A percentile compares a stretch with the other conserved stretches of the same genome.
Evolutionary conservation across 257 asterid genomes (phyloP).

Genomic region (Linaria vulgaris): DNA sequence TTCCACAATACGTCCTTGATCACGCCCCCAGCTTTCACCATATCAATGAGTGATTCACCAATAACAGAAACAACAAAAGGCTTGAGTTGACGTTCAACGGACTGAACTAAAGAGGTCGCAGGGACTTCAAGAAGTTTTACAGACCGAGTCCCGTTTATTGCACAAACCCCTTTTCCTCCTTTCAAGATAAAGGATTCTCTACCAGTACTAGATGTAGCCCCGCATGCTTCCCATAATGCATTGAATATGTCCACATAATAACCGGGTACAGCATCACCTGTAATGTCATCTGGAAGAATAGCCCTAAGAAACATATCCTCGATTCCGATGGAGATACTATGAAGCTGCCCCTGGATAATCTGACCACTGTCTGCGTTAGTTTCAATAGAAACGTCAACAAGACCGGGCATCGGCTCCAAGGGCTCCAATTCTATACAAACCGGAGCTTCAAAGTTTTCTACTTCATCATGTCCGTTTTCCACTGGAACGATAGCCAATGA

Average conservation of each 20-base stretch:
- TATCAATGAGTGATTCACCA: constrained; percentile 71
- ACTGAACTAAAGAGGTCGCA: constrained; percentile 47
- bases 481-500: constrained; percentile 69
- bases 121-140: constrained; percentile 86
- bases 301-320: constrained; percentile 95
- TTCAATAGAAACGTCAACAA: constrained; percentile 69
- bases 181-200: constrained; percentile 72
- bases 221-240: constrained; percentile 97
- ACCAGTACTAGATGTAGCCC: constrained; percentile 73
- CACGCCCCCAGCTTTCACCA: constrained; percentile 60
- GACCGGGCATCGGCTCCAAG: constrained; percentile 83
- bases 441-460: constrained; percentile 51
- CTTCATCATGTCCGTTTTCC: constrained; percentile 52
- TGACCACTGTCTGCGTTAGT: constrained; percentile 76
- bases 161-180: constrained; percentile 90
- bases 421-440: constrained; percentile 87
- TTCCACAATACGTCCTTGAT: constrained; percentile 59
- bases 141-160: constrained; percentile 76
- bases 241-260: constrained; percentile 61
- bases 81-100: constrained; percentile 67
- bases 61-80: constrained; percentile 77
- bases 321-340: constrained; percentile 71
- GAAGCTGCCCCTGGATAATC: constrained; percentile 75
- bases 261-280: constrained; percentile 40
- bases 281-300: constrained; percentile 62